Evolutionary conservation across 2,329 filamentous ascomycete species (phyloP).

Genomic region (Fusarium sp.): DNA sequence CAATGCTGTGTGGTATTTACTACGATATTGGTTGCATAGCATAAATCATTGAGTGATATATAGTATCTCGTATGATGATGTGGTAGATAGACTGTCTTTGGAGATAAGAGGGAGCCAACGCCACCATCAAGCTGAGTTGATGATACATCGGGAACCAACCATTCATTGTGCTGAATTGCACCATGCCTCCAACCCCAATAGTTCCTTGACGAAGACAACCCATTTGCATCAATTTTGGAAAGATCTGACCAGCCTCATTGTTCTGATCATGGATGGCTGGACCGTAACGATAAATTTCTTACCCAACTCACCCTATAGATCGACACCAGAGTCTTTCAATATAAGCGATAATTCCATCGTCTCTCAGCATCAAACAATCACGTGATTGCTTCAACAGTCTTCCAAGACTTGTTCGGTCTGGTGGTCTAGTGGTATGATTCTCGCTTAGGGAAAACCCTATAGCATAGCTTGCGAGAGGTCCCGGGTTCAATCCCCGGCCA

Average conservation of each 20-base stretch:
- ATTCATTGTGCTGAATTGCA: neutral
- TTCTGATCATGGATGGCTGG: neutral
- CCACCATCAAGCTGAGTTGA: neutral
- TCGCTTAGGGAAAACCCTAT: constrained; percentile 69
- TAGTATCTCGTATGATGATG: neutral
- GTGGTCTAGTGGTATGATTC: constrained; percentile 77
- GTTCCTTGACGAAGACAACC: neutral
- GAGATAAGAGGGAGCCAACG: neutral
- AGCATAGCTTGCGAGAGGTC: constrained; percentile 56
- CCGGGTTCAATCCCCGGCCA: constrained; percentile 60
- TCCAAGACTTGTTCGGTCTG: constrained; percentile 51
- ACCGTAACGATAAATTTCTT: neutral
- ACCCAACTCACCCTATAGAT: neutral
- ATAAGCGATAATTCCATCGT: rapidly evolving
- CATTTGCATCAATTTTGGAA: neutral
- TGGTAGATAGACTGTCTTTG: neutral
- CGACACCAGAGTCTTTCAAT: rapidly evolving
- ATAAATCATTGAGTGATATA: neutral
- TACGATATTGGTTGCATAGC: neutral
- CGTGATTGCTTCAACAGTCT: constrained; percentile 46
- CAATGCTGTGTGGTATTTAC: neutral
- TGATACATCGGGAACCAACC: neutral
- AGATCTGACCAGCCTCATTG: neutral
- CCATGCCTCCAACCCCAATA: neutral
- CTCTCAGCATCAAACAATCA: neutral